These are phyloP conservation scores for Stephania yunnanensis DNA, from an alignment of 164 flowering plant species.

Conservation along the genomic window DNA sequence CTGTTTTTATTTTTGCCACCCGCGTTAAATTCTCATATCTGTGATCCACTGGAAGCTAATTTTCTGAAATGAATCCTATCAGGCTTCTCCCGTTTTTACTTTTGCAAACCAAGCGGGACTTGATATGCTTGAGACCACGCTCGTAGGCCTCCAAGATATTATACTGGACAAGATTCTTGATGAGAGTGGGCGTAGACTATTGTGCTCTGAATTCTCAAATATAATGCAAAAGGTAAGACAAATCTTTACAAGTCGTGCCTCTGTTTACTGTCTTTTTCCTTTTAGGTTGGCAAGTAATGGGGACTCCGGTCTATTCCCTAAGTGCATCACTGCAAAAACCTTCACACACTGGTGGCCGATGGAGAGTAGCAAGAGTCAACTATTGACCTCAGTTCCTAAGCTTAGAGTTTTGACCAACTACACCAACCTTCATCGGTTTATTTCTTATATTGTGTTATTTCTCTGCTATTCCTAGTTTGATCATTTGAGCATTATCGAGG, in stretches of 20 bases:
- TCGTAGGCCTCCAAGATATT: conserved; percentile 70
- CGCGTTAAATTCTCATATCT: background rate
- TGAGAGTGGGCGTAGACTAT: conserved; percentile 47
- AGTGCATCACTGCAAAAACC: too few species aligned
- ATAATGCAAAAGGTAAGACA: conserved; percentile 57
- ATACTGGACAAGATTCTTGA: conserved; percentile 63
- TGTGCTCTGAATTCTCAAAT: conserved; percentile 56
- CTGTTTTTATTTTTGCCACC: too few species aligned
- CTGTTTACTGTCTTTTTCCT: background rate
- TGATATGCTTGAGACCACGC: conserved; percentile 78
- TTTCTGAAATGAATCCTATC: conserved; percentile 11
- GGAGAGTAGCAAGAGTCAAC: background rate
- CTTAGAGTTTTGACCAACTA: background rate
- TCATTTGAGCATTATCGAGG: background rate
- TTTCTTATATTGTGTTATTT: too few species aligned
- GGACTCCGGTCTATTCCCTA: too few species aligned
- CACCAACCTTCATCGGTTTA: background rate
- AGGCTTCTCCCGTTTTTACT: conserved; percentile 66
- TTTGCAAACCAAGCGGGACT: conserved; percentile 78
- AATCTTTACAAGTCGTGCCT: background rate
- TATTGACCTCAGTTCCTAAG: background rate
- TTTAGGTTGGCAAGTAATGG: background rate
- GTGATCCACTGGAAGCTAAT: background rate
- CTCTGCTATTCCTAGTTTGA: background rate
- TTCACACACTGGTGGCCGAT: too few species aligned